A percentile compares a stretch with the other conserved stretches of the same genome.
Evolutionary conservation across 768 basidiomycete genomes (phyloP).

Genomic region (Tulasnella calospora): DNA sequence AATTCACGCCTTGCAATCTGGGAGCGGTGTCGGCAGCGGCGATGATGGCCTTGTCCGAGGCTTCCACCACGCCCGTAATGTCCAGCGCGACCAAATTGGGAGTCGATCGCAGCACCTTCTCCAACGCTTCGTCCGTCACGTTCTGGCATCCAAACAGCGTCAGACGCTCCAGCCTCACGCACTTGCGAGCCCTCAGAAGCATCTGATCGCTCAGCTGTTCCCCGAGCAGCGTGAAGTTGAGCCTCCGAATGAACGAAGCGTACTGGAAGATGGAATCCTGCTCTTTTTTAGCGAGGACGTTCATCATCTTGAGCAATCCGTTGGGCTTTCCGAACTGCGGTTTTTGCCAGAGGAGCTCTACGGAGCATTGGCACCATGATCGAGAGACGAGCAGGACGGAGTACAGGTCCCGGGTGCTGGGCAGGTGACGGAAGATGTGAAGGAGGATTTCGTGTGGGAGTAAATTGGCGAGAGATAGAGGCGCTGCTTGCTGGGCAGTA

Average conservation of each 20-base stretch:
- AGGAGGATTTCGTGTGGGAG: slow-evolving; percentile 91
- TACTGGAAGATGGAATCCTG: slow-evolving; percentile 77
- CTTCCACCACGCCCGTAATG: slow-evolving; percentile 64
- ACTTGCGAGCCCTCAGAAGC: slow-evolving; percentile 63
- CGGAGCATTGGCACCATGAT: slow-evolving; percentile 92
- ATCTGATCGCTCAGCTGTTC: slow-evolving; percentile 66
- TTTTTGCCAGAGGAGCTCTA: slow-evolving; percentile 92
- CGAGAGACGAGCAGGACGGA: slow-evolving; percentile 75
- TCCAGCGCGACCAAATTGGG: slow-evolving; percentile 82
- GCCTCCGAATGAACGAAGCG: slow-evolving; percentile 77
- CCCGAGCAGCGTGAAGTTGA: slow-evolving; percentile 78
- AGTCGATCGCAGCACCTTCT: slow-evolving; percentile 60
- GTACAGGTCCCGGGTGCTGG: slow-evolving; percentile 67
- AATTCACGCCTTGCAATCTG: slow-evolving; percentile 86
- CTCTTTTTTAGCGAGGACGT: slow-evolving; percentile 50
- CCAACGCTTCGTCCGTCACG: slow-evolving; percentile 60
- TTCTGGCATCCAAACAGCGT: slow-evolving; percentile 75
- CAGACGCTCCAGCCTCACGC: slow-evolving; percentile 79
- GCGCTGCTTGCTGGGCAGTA: slow-evolving; percentile 29
- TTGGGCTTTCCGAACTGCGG: slow-evolving; percentile 66
- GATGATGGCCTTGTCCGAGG: slow-evolving; percentile 65
- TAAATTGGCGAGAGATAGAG: slow-evolving; percentile 54
- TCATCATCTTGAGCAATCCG: slow-evolving; percentile 73
- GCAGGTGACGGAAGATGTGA: slow-evolving; percentile 81
- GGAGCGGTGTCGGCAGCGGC: slow-evolving; percentile 64